These are phyloP conservation scores for Phytopythium vexans DNA, from an alignment of 352 stramenopile genomes.

Conservation along the genomic window DNA sequence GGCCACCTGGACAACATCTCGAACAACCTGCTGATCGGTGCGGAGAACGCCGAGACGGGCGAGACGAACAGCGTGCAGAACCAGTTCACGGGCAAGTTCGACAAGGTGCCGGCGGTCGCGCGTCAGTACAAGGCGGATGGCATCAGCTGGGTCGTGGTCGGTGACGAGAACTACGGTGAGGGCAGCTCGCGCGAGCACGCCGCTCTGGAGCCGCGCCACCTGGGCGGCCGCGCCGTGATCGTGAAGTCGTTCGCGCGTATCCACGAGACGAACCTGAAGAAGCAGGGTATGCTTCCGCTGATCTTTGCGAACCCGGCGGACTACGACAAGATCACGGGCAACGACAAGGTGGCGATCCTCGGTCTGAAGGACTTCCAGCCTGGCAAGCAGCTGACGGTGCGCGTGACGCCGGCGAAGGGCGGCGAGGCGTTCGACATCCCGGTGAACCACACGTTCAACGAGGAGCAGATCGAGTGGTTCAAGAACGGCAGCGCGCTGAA, in stretches of 20 bases:
- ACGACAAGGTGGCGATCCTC: slow-evolving; percentile 90
- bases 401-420: slow-evolving; percentile 67
- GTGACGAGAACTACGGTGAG: slow-evolving; percentile 95
- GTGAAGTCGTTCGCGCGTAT: slow-evolving; percentile 94
- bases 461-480: slow-evolving; percentile 95
- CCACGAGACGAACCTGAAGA: slow-evolving; percentile 96
- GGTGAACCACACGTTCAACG: slow-evolving; percentile 94
- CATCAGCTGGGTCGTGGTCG: slow-evolving; percentile 90
- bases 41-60: slow-evolving; percentile 90
- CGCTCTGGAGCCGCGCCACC: slow-evolving; percentile 88
- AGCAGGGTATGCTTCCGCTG: slow-evolving; percentile 93
- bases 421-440: slow-evolving; percentile 79
- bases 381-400: slow-evolving; percentile 84
- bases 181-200: slow-evolving; percentile 91
- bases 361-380: slow-evolving; percentile 83
- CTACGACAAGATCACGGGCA: slow-evolving; percentile 92
- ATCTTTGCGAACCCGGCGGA: slow-evolving; percentile 90
- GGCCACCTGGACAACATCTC: slow-evolving; percentile 94
- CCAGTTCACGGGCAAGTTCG: slow-evolving; percentile 82
- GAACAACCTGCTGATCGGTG: slow-evolving; percentile 94
- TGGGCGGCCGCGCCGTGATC: slow-evolving; percentile 89
- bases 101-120: slow-evolving; percentile 88
- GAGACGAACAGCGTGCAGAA: slow-evolving; percentile 92
- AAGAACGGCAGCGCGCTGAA: slow-evolving; percentile 93
- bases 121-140: slow-evolving; percentile 90